Evolutionary conservation across 1,284 basidiomycete species (phyloP).

Genomic region (Cryptococcus sp.): DNA sequence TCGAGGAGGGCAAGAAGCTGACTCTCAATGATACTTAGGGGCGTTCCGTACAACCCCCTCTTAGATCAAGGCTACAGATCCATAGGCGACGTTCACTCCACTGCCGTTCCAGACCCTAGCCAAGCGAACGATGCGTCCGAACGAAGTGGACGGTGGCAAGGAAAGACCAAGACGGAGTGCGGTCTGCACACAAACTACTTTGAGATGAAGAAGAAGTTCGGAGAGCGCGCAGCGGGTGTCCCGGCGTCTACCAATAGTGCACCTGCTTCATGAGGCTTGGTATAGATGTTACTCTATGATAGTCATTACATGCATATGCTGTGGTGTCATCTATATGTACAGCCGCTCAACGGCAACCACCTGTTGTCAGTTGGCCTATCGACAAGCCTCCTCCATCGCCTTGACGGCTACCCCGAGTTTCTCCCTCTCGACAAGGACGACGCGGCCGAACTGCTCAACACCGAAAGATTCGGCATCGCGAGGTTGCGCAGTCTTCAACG

Average conservation of each 20-base stretch:
- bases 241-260: too few species aligned
- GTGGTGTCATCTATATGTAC: conserved; percentile 1
- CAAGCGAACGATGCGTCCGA: conserved; percentile 66
- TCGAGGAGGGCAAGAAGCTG: neutral
- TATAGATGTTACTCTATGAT: too few species aligned
- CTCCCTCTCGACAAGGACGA: conserved; percentile 65
- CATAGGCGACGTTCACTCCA: conserved; percentile 97
- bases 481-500: conserved; percentile 64
- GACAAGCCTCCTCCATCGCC: conserved; percentile 51
- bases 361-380: conserved; percentile 1
- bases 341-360: neutral
- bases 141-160: conserved; percentile 88
- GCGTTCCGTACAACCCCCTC: conserved; percentile 86
- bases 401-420: conserved; percentile 48
- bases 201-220: conserved; percentile 54
- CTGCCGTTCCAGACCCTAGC: conserved; percentile 62
- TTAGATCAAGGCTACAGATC: conserved; percentile 90
- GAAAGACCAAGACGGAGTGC: conserved; percentile 89
- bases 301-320: neutral
- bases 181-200: conserved; percentile 90
- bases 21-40: conserved; percentile 38
- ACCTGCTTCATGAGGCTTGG: too few species aligned
- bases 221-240: conserved; percentile 22
- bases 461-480: conserved; percentile 75
- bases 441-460: conserved; percentile 71